These are phyloP conservation scores for Suillus luteus DNA, from an alignment of 768 basidiomycete species.

Conservation along the genomic window DNA sequence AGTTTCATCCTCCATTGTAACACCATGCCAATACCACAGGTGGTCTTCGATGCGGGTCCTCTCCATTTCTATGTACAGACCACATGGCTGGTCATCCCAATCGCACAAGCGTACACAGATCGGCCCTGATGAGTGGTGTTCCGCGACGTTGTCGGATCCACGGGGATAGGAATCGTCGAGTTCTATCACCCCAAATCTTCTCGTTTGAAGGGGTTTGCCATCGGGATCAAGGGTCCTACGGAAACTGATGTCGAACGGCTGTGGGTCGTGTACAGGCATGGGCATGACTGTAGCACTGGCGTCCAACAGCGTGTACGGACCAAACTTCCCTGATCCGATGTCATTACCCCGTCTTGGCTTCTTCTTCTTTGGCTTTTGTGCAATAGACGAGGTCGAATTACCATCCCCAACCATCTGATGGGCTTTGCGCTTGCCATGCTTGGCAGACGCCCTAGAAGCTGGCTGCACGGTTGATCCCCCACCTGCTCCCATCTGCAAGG, in stretches of 20 bases:
- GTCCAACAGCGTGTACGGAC: neutral
- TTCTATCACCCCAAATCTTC: slow-evolving; percentile 1
- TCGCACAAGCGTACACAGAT: neutral
- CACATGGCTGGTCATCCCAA: neutral
- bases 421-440: too few relatives aligned
- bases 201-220: neutral
- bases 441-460: too few relatives aligned
- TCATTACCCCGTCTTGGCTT: too few relatives aligned
- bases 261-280: neutral
- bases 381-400: too few relatives aligned
- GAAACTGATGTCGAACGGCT: neutral
- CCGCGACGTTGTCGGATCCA: neutral
- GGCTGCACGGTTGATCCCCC: too few relatives aligned
- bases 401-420: too few relatives aligned
- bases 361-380: too few relatives aligned
- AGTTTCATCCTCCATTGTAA: neutral
- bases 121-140: neutral
- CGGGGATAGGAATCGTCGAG: neutral
- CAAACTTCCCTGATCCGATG: neutral
- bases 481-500: too few relatives aligned
- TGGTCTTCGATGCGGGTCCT: neutral
- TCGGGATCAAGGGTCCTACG: neutral
- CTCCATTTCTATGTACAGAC: neutral
- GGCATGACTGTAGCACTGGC: neutral
- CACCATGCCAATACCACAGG: neutral